Evolutionary conservation across 331 rosid genomes (phyloP).

Genomic region (Malus hybrid): DNA sequence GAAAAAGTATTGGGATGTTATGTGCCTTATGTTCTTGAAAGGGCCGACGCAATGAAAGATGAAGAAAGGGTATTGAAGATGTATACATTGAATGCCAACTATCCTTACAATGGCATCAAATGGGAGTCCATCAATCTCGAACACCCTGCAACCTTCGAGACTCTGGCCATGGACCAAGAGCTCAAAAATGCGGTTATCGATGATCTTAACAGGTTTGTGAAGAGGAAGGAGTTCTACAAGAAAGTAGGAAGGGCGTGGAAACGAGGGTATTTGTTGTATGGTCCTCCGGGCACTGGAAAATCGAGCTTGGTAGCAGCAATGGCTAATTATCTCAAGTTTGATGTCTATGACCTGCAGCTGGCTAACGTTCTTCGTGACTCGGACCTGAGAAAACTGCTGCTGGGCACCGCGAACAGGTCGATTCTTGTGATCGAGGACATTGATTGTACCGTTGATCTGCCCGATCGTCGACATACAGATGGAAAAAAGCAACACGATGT

Average conservation of each 20-base stretch:
- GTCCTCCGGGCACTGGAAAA: slow-evolving; percentile 89
- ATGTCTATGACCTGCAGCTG: slow-evolving; percentile 71
- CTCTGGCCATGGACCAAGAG: slow-evolving; percentile 61
- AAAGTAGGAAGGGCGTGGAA: slow-evolving; percentile 89
- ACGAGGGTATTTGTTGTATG: slow-evolving; percentile 67
- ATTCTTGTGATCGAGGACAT: slow-evolving; percentile 81
- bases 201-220: slow-evolving; percentile 58
- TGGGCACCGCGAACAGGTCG: slow-evolving; percentile 64
- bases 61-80: slow-evolving; percentile 47
- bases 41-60: slow-evolving; percentile 34
- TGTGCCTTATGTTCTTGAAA: slow-evolving; percentile 46
- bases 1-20: slow-evolving; percentile 27
- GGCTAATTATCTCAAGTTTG: slow-evolving; percentile 78
- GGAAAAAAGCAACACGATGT: slow-evolving; percentile 32
- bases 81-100: slow-evolving; percentile 34
- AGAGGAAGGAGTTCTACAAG: slow-evolving; percentile 64
- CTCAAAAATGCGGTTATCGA: slow-evolving; percentile 32
- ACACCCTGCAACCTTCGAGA: slow-evolving; percentile 79
- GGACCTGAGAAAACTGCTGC: slow-evolving; percentile 53
- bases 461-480: slow-evolving; percentile 46
- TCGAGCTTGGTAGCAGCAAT: slow-evolving; percentile 87
- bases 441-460: slow-evolving; percentile 67
- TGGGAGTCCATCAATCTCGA: slow-evolving; percentile 75
- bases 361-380: slow-evolving; percentile 44
- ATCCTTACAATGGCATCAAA: slow-evolving; percentile 20